Base-by-base conservation (phyloP, 495 filamentous ascomycete genomes). In the Letharia columbiana region DNA sequence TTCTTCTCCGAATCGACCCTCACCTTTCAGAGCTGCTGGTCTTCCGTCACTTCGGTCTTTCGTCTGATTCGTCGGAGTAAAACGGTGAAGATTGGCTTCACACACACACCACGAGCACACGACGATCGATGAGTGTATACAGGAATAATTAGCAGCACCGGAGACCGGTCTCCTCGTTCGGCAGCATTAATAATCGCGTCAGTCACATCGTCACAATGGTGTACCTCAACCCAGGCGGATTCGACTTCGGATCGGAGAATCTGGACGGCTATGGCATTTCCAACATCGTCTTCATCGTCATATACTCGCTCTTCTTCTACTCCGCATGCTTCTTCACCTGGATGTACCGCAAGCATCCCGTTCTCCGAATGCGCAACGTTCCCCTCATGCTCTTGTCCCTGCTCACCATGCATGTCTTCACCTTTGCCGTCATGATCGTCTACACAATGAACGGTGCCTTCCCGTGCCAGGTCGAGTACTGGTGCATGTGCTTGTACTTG, bases 401-500 rank as follows among this genome's bases (percentile, higher is more conserved):
- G 56, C 66, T 78, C 20, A 75, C 86, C 28, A 79, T 89, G 44
- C 88, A 90, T 68, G 67, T 87, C 45, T 91, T 89, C 76, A 81
- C 81, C 72, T 71, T 80, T 44, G 73, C 80, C 7, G 80, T 83
- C 58, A 79, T 89, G 66, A 77, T 86, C 45, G 84, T 80, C 12
- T 84, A 83, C 67, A 79, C 83, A 40, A 68, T 84, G 33, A 88
- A 88, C 13, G 74, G 83, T 1, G 70, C 82, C 6, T 81, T 86
- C 64, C 83, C 84, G 1, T 86, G 84, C 54, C 76, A 77, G 47
- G 71, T 76, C 18, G 80, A 88, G 71, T 91, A 80, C 73, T 91
- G 88, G 87, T 79, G 89, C 73, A 91, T 91, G 88, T 81, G 85
- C 63, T 78, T 85, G 56, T 87, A 83, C 73, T 76, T 90, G 47